Evolutionary conservation across 225 moss, liverwort and hornwort genomes (phyloP).

Genomic region (Polytrichum commune): DNA sequence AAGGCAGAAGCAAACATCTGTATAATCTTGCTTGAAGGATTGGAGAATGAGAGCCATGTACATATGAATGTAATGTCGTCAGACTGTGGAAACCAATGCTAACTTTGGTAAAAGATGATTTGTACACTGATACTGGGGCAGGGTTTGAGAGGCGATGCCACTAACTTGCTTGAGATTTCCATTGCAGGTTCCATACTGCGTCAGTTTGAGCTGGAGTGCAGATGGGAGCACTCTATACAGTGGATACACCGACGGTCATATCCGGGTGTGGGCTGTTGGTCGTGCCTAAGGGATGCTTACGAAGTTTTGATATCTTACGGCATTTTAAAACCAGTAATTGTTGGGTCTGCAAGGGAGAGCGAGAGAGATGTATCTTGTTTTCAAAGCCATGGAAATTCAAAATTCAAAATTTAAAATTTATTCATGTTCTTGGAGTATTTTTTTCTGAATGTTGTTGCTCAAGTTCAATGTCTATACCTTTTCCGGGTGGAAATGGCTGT

Average conservation of each 20-base stretch:
- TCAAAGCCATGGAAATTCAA: constrained; percentile 1
- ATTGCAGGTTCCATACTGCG: constrained; percentile 75
- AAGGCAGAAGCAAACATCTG: no score
- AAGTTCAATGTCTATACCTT: no score
- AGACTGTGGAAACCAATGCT: no score
- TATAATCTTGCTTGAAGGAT: no score
- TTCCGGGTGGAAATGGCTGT: no score
- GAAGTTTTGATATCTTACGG: neutral
- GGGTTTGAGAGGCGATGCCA: no score
- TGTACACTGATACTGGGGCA: no score
- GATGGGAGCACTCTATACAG: constrained; percentile 92
- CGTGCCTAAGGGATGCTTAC: constrained; percentile 35
- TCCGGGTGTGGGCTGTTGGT: constrained; percentile 92
- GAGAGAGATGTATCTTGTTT: neutral
- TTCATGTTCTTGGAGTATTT: neutral
- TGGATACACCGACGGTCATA: constrained; percentile 87
- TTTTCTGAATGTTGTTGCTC: no score
- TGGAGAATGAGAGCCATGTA: no score
- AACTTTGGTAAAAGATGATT: no score
- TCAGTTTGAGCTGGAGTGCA: constrained; percentile 85
- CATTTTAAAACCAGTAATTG: neutral
- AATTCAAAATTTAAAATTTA: neutral
- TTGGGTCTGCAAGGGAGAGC: neutral
- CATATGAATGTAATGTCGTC: no score
- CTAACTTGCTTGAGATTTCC: no score